Evolutionary conservation across 306 rosid species (phyloP), one percentile per base, ranked within the genome.

Genomic region (Cicer judaicum): DNA sequence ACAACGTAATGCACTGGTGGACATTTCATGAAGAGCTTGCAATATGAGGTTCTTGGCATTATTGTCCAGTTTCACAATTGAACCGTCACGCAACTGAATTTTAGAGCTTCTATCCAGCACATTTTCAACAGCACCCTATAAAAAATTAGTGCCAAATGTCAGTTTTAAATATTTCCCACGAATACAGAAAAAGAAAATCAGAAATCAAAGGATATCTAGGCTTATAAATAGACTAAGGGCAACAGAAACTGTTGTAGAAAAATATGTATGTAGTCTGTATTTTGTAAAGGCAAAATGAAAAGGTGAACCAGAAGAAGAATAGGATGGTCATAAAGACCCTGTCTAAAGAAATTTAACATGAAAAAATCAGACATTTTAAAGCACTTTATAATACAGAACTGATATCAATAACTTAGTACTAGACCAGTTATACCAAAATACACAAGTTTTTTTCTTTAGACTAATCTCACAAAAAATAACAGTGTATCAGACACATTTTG

Each of bases 61-160:
- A 70, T 82, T 70, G 71, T 94, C 95, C 79, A 94, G 70, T 53
- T 70, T 54, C 72, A 83, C 88, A 43, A 87, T 13, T 68, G 96
- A 83, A 70, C 97, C 97, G 69, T 94, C 92, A 54, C 84, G 80
- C 80, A 91, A 78, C 85, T 89, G 96, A 85, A 91, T 71, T 64
- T 19, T 85, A 59, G 91, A 66, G 86, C 98, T 88, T 78, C 98
- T 84, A 34, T 94, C 96, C 81, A 94, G 68, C 68, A 94, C 65
- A 78, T 90, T 88, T 76, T 91, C 98, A 0, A 88, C 96, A 1
- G 98, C 97, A 79, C 97, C 98, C 98, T 94, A 82, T 81, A 76
- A 83, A 46, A 80, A 10, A 79, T 82, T 21, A 75, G 68, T 19
- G 29, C 6, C 48, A 74, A 65, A 41, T 34, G 76, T 79, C 79